Evolutionary conservation across 2,329 filamentous ascomycete species (phyloP).

Genomic region (Colletotrichum sp.): DNA sequence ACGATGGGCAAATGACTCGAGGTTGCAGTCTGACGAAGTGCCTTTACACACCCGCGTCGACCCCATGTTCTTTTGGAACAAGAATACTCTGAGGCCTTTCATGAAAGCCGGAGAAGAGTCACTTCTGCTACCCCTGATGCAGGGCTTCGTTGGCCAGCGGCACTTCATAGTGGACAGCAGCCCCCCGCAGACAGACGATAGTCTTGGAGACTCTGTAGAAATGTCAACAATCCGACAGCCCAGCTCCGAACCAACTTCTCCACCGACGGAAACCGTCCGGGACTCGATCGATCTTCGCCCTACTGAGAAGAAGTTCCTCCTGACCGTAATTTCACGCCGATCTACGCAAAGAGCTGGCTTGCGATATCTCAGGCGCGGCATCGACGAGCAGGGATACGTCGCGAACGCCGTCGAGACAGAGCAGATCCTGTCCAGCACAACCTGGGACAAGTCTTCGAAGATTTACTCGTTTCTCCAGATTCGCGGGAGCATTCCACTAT

Average conservation of each 20-base stretch:
- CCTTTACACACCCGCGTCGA: slow-evolving; percentile 78
- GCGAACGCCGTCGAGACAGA: slow-evolving; percentile 96
- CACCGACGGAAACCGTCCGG: slow-evolving; percentile 27
- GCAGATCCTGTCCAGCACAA: slow-evolving; percentile 79
- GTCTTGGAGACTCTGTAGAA: slow-evolving; percentile 50
- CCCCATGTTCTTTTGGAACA: slow-evolving; percentile 90
- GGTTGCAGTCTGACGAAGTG: slow-evolving; percentile 47
- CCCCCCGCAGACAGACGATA: slow-evolving; percentile 58
- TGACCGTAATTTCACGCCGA: slow-evolving; percentile 92
- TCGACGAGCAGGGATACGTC: slow-evolving; percentile 86
- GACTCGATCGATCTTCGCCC: slow-evolving; percentile 46
- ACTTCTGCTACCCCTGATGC: slow-evolving; percentile 82
- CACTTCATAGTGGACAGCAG: slow-evolving; percentile 75
- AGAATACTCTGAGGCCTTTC: slow-evolving; percentile 74
- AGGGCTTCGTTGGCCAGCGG: slow-evolving; percentile 91
- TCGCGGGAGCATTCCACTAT: slow-evolving; percentile 89
- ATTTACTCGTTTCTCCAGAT: slow-evolving; percentile 86
- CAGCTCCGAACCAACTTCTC: slow-evolving; percentile 27
- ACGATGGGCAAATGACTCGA: slow-evolving; percentile 51
- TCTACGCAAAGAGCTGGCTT: slow-evolving; percentile 87
- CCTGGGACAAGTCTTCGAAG: slow-evolving; percentile 66
- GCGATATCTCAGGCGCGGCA: slow-evolving; percentile 86
- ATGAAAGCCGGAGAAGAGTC: slow-evolving; percentile 73
- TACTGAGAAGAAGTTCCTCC: slow-evolving; percentile 66
- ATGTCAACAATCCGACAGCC: slow-evolving; percentile 41